Evolutionary conservation across 805 yeast species (phyloP).

Genomic region (Candida nemodendra): DNA sequence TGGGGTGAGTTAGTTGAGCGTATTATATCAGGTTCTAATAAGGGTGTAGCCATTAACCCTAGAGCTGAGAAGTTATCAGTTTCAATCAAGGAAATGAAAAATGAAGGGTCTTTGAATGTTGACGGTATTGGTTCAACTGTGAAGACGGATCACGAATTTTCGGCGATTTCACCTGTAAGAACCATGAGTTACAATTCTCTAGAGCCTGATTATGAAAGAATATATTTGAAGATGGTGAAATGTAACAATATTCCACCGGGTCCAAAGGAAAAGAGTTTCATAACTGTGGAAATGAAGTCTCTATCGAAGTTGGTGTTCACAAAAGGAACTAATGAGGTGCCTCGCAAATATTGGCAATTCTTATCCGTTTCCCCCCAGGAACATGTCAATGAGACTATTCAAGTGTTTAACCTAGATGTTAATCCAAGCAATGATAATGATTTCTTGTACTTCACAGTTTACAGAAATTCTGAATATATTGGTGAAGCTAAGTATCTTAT

Average conservation of each 20-base stretch:
- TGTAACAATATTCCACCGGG: conserved; percentile 17
- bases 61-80: conserved; percentile 71
- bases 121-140: conserved; percentile 5
- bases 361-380: conserved; percentile 72
- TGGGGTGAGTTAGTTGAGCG: conserved; percentile 88
- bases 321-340: conserved; percentile 64
- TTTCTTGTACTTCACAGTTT: conserved; percentile 52
- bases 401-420: conserved; percentile 56
- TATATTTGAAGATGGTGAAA: conserved; percentile 59
- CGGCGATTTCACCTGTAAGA: conserved; percentile 64
- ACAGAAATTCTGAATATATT: conserved; percentile 57
- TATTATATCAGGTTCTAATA: conserved; percentile 69
- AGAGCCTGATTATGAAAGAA: conserved; percentile 56
- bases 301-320: conserved; percentile 57
- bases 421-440: conserved; percentile 49
- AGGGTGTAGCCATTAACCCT: conserved; percentile 79
- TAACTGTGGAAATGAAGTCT: conserved; percentile 54
- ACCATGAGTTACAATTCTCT: conserved; percentile 65
- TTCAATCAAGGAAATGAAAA: conserved; percentile 70
- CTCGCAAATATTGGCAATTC: conserved; percentile 60
- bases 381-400: conserved; percentile 66
- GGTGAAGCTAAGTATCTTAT: conserved; percentile 56
- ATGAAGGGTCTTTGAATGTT: conserved; percentile 31
- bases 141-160: conserved; percentile 27
- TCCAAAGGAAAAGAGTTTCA: conserved; percentile 36